Percentiles rank a stretch among this genome's conserved stretches.
These are phyloP conservation scores for Amphibolis antarctica DNA, from an alignment of 106 monocot genomes.

Conservation along the genomic window DNA sequence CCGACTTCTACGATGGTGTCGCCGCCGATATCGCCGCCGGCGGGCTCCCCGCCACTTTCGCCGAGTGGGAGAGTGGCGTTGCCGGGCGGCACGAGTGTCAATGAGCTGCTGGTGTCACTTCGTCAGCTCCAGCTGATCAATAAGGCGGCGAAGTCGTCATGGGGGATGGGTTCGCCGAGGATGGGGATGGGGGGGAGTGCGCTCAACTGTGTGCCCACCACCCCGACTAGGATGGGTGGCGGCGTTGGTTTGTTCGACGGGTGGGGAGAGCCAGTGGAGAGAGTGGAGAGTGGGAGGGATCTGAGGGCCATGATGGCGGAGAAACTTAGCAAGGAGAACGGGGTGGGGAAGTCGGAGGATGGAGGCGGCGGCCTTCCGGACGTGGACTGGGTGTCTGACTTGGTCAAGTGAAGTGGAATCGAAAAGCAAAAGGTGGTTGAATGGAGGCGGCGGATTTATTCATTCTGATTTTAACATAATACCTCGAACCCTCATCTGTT, in stretches of 20 bases:
- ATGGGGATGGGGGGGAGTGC: not conserved
- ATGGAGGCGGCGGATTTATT: not conserved
- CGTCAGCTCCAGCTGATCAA: constrained; percentile 47
- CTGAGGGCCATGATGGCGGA: constrained; percentile 66
- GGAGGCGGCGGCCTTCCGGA: constrained; percentile 22
- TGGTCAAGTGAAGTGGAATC: constrained; percentile 32
- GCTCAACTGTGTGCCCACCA: constrained; percentile 28
- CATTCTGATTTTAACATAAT: no score
- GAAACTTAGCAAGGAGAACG: constrained; percentile 54
- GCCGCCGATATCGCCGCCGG: no score
- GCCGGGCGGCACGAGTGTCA: constrained; percentile 1
- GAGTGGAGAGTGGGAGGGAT: constrained; percentile 78
- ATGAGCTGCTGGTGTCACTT: constrained; percentile 34
- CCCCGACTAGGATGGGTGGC: constrained; percentile 22
- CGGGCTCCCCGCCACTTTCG: no score
- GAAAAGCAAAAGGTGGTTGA: not conserved
- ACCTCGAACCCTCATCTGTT: no score
- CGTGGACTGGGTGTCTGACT: constrained; percentile 69
- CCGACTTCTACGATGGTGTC: no score
- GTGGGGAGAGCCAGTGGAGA: constrained; percentile 28
- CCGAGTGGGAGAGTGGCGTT: no score
- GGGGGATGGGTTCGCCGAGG: constrained; percentile 21
- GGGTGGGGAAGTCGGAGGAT: constrained; percentile 9
- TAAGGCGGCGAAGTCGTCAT: constrained; percentile 12
- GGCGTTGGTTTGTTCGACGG: constrained; percentile 13